These are phyloP conservation scores for Arbutus unedo DNA, from an alignment of 148 eudicot genomes.

Conservation along the genomic window DNA sequence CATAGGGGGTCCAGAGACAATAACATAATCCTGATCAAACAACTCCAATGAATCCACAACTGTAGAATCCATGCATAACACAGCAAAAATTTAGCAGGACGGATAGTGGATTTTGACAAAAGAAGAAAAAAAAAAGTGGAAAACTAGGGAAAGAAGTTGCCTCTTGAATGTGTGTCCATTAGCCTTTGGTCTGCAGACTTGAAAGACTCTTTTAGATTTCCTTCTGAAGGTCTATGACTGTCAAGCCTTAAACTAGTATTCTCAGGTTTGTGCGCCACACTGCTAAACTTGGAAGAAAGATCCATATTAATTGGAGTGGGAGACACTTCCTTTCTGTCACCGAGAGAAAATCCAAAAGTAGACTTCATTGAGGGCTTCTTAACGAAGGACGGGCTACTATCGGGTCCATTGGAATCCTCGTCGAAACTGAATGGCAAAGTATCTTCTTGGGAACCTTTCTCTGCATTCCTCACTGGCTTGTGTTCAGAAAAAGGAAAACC, in stretches of 20 bases:
- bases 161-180: conserved; percentile 45
- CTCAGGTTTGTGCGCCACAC: conserved; percentile 31
- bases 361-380: conserved; percentile 47
- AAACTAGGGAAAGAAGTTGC: conserved; percentile 26
- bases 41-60: conserved; percentile 71
- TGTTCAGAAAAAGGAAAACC: conserved; percentile 32
- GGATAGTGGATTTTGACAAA: neutral
- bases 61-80: conserved; percentile 29
- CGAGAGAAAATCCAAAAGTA: conserved; percentile 57
- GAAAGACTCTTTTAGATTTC: conserved; percentile 39
- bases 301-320: conserved; percentile 33
- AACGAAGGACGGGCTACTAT: conserved; percentile 64
- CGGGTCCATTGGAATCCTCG: conserved; percentile 73
- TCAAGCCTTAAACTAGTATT: conserved; percentile 41
- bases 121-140: neutral
- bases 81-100: conserved; percentile 12
- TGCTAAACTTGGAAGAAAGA: conserved; percentile 33
- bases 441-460: conserved; percentile 70
- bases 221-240: conserved; percentile 29
- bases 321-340: conserved; percentile 30
- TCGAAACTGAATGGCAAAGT: conserved; percentile 71
- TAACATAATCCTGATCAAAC: conserved; percentile 85
- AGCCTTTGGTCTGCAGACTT: conserved; percentile 40
- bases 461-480: conserved; percentile 37
- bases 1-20: conserved; percentile 67